phyloP scores from a whole-genome alignment of 108 stramenopile species.

The Thalassiosira profunda region DNA sequence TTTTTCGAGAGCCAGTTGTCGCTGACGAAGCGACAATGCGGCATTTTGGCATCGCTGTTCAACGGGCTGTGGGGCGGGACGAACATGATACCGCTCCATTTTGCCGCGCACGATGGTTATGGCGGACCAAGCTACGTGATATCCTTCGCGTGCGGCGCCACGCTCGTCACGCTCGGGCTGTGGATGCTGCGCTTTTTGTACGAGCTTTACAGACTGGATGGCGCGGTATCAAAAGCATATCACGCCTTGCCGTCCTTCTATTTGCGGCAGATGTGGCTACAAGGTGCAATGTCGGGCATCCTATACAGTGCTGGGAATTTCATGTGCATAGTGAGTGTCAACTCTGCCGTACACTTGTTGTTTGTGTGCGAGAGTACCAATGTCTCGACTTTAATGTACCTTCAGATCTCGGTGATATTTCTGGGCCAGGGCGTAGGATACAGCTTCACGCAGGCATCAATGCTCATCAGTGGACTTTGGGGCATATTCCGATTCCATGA shows the following conservation, averaged over 20 bases:
- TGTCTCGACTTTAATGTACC: too few relatives aligned
- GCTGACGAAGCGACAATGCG: conserved; percentile 52
- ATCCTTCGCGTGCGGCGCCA: conserved; percentile 54
- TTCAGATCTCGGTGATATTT: conserved; percentile 27
- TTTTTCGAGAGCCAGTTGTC: conserved; percentile 42
- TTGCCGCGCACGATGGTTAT: conserved; percentile 40
- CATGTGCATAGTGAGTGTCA: conserved; percentile 28
- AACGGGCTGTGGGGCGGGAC: conserved; percentile 65
- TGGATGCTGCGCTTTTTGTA: conserved; percentile 52
- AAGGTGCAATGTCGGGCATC: conserved; percentile 42
- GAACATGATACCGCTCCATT: conserved; percentile 73
- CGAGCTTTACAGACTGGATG: conserved; percentile 7
- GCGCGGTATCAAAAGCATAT: conserved; percentile 29
- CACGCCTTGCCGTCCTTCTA: conserved; percentile 57
- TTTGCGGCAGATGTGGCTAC: conserved; percentile 60
- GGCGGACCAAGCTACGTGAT: conserved; percentile 56
- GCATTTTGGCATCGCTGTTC: conserved; percentile 66
- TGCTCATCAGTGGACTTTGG: conserved; percentile 50
- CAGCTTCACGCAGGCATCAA: conserved; percentile 38
- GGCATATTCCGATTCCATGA: conserved; percentile 44
- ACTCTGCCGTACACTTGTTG: too few relatives aligned
- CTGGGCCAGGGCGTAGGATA: conserved; percentile 50
- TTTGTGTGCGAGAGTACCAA: too few relatives aligned
- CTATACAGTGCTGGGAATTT: conserved; percentile 39
- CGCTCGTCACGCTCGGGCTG: conserved; percentile 48